Evolutionary conservation across 1,284 basidiomycete species (phyloP), one percentile per base, ranked within the genome.

Genomic region (Austroboletus niveus): DNA sequence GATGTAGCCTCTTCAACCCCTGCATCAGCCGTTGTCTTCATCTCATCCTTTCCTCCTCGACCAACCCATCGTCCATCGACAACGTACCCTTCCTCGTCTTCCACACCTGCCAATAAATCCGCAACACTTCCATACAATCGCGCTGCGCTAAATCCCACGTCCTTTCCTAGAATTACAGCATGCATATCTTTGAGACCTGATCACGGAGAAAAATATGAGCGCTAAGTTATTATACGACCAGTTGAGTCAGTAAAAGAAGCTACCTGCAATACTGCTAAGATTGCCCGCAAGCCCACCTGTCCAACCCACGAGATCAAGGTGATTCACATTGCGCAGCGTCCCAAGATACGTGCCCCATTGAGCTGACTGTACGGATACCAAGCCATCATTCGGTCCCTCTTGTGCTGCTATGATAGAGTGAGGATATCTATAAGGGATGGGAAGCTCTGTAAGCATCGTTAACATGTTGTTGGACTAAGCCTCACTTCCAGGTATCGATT

Each of bases 371-470:
- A 95, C 81, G 22, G 88, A 92, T 49, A 96, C 93, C 38, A 96
- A 77, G 2, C 94, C 93, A 66, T 96, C 93, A 61, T 98, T 98
- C 5, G 89, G 85, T 15, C 94, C 94, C 71, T 98, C 94, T 63
- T 90, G 89, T 62, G 92, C 86, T 22, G 87, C 68, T 45, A 98
- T 87, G 32, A 97, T 84, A 5, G 82, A 83, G 68, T 94, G 92
- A 1, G 93, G 85, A 78, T 87, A 85, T 57, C 83, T 82, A 45
- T 8, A 27, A 30, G n/a, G 27, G 9, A 48, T 29, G 10, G 41
- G 36, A 31, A 44, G 12, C 1, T 7, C 27, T 20, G 32, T 56
- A 7, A 49, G 34, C 31, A n/a, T 35, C 20, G 30, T 30, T 38
- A 17, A 49, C 36, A 22, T 8, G 10, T 10, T 5, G 11, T 9